Evolutionary conservation across 805 yeast species (phyloP).

Genomic region (Nakazawaea populi): DNA sequence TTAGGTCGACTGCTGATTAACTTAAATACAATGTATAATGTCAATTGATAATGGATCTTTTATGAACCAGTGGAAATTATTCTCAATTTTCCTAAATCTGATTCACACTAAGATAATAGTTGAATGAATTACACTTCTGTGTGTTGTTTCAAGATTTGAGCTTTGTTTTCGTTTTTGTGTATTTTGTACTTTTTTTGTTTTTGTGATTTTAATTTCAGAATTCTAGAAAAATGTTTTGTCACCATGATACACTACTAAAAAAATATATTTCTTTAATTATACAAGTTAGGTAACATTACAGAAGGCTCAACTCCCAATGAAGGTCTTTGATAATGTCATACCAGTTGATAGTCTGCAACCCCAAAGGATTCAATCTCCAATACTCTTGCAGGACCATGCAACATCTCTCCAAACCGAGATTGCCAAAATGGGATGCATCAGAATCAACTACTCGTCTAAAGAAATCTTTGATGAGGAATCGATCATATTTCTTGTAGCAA

Average conservation of each 20-base stretch:
- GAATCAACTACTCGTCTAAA: not conserved
- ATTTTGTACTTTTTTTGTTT: not conserved
- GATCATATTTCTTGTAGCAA: slow-evolving; percentile 11
- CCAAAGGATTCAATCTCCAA: slow-evolving; percentile 5
- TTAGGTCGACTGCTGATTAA: too few relatives aligned
- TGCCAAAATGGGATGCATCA: not conserved
- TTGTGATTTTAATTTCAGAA: not conserved
- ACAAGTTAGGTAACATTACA: not conserved
- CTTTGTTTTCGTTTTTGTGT: not conserved
- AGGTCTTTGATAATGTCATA: slow-evolving; percentile 1
- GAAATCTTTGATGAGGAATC: not conserved
- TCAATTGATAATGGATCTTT: too few relatives aligned
- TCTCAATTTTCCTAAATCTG: too few relatives aligned
- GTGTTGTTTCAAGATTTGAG: not conserved
- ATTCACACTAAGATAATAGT: not conserved
- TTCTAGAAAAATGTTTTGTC: not conserved
- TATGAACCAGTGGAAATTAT: too few relatives aligned
- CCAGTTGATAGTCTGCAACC: not conserved
- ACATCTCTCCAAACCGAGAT: not conserved
- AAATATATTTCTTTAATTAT: too few relatives aligned
- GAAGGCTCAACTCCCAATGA: slow-evolving; percentile 6
- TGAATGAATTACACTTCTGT: not conserved
- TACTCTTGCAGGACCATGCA: not conserved
- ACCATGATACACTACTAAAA: too few relatives aligned
- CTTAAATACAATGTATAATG: too few relatives aligned